Conservation (phyloP, 352 stramenopile species). For the Blastocystis sp. region DNA sequence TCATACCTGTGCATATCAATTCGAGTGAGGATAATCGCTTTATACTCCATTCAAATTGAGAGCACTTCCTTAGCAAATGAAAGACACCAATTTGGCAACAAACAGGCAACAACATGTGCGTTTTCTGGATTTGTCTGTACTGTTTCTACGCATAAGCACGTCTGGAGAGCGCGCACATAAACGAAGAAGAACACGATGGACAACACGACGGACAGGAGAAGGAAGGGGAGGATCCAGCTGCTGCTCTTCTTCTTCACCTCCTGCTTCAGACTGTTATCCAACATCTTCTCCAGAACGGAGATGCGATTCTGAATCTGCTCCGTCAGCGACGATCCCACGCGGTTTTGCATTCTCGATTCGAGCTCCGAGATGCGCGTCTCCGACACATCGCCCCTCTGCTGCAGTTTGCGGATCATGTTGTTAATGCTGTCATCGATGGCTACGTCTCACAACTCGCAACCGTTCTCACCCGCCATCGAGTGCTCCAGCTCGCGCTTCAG, state of each 20-base stretch:
- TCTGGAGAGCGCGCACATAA: constrained; percentile 33
- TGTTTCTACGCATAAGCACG: constrained; percentile 22
- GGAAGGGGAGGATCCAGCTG: constrained; percentile 63
- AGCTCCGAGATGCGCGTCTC: constrained; percentile 73
- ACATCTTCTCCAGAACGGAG: constrained; percentile 16
- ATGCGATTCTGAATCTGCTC: constrained; percentile 31
- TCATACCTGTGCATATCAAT: no score
- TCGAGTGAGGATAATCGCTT: no score
- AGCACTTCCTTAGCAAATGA: no score
- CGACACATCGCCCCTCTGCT: constrained; percentile 73
- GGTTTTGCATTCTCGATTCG: constrained; percentile 71
- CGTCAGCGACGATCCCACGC: constrained; percentile 39
- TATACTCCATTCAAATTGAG: no score
- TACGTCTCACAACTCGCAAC: constrained; percentile 76
- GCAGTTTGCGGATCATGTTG: constrained; percentile 82
- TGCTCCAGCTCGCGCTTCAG: constrained; percentile 76
- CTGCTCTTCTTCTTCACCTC: constrained; percentile 57
- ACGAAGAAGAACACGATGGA: constrained; percentile 46
- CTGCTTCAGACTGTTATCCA: constrained; percentile 15
- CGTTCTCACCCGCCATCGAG: constrained; percentile 78
- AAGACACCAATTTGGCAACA: neutral
- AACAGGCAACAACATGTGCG: constrained; percentile 46
- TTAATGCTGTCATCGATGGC: constrained; percentile 77
- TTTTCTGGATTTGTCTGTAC: constrained; percentile 53
- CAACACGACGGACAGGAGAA: constrained; percentile 47